Percentiles rank a stretch among this genome's conserved stretches.
These are phyloP conservation scores for Aphanomyces euteiches DNA, from an alignment of 352 stramenopile genomes.

Conservation along the genomic window DNA sequence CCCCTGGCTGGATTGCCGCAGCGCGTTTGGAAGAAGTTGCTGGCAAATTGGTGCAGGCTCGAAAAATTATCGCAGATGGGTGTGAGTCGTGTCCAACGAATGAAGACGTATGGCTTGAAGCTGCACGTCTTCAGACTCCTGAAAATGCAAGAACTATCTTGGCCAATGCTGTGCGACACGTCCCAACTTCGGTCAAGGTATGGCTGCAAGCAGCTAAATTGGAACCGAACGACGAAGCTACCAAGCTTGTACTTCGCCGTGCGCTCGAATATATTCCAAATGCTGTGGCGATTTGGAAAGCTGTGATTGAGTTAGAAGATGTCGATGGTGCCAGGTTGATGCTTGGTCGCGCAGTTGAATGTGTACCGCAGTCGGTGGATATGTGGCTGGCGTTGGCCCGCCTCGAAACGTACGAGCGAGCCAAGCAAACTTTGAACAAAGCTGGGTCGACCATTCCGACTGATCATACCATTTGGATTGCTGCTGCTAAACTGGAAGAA, in stretches of 20 bases:
- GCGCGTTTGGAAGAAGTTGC: conserved; percentile 97
- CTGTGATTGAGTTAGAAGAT: conserved; percentile 97
- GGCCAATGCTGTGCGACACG: conserved; percentile 90
- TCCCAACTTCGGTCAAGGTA: conserved; percentile 94
- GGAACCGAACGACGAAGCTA: conserved; percentile 83
- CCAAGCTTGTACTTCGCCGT: conserved; percentile 87
- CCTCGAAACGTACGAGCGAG: conserved; percentile 98
- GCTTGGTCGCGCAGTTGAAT: conserved; percentile 96
- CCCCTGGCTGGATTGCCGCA: conserved; percentile 97
- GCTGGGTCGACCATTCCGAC: conserved; percentile 91
- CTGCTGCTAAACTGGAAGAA: conserved; percentile 98
- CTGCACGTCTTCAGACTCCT: conserved; percentile 90
- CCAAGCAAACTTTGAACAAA: conserved; percentile 96
- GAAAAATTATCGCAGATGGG: conserved; percentile 97
- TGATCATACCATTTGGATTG: conserved; percentile 98
- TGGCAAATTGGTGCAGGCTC: conserved; percentile 92
- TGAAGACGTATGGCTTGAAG: conserved; percentile 99
- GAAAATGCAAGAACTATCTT: conserved; percentile 97
- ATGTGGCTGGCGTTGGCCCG: conserved; percentile 98
- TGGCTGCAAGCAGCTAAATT: conserved; percentile 95
- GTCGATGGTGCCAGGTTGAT: conserved; percentile 94
- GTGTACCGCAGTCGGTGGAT: conserved; percentile 95
- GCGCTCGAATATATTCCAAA: conserved; percentile 96
- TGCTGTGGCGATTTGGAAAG: conserved; percentile 98
- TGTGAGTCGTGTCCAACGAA: conserved; percentile 94